Evolutionary conservation across 768 basidiomycete genomes (phyloP).

Genomic region (Lentinula raphanica): DNA sequence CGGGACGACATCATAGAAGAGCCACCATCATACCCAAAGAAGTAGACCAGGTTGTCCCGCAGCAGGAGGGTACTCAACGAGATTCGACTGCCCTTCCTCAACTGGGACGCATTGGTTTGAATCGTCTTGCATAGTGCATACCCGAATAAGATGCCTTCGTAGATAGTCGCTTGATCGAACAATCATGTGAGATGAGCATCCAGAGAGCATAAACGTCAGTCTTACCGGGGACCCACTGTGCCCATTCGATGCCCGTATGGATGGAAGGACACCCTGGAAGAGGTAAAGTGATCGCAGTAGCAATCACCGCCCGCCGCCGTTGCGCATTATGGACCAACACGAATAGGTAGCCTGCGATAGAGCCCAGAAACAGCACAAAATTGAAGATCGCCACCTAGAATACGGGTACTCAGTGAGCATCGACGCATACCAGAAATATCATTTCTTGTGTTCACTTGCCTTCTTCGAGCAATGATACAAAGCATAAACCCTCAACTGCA

Average conservation of each 20-base stretch:
- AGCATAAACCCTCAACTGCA: constrained; percentile 43
- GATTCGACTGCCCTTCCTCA: constrained; percentile 19
- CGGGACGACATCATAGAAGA: too few species aligned
- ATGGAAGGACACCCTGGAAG: constrained; percentile 37
- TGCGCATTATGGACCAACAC: constrained; percentile 35
- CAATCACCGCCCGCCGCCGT: constrained; percentile 29
- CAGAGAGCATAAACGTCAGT: background rate
- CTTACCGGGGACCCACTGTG: constrained; percentile 40
- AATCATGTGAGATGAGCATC: background rate
- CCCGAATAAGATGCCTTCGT: constrained; percentile 27
- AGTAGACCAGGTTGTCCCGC: constrained; percentile 40
- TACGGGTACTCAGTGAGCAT: too few species aligned
- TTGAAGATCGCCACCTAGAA: constrained; percentile 34
- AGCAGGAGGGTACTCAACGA: constrained; percentile 31
- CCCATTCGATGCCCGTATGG: constrained; percentile 39
- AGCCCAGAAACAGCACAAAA: constrained; percentile 31
- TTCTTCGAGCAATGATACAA: constrained; percentile 34
- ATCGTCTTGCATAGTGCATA: constrained; percentile 33
- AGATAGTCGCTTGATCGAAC: constrained; percentile 27
- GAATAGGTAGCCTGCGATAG: constrained; percentile 36
- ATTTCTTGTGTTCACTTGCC: too few species aligned
- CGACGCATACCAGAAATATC: too few species aligned
- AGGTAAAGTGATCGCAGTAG: constrained; percentile 28
- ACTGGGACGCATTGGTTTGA: constrained; percentile 19
- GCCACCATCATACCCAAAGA: constrained; percentile 29